Evolutionary conservation across 441 rosid species (phyloP), one percentile per base, ranked within the genome.

Genomic region (Populus trichocarpa): DNA sequence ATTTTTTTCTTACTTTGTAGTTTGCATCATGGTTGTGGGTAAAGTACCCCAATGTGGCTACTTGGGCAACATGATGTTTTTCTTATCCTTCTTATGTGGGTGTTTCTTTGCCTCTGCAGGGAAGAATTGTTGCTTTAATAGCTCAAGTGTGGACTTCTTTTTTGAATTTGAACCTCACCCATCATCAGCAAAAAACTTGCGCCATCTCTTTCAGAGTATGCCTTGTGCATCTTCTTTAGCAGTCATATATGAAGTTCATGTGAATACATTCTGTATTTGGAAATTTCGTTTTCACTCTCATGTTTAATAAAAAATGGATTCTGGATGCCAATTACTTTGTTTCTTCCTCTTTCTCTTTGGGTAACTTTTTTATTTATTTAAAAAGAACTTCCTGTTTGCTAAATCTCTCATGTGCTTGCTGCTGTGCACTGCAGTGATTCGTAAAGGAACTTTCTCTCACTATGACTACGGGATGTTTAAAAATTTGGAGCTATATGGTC

Each of bases 171-270:
- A 93, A 78, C 99, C 99, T 80, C 97, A 96, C 70, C 95, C 99
- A 30, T 89, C 98, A 59, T 96, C 99, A 36, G 82, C 87, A 2
- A 93, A 93, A 88, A 96, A 96, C 79, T 40, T 96, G 69, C 91
- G 90, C 73, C 99, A 96, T 88, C 95, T 93, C 83, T 96, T 92
- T 83, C 95, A 96, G 85, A 93, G 97, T 93, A 88, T 76, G 84
- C 67, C 81, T 74, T 74, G 35, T 65, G 20, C 28, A 40, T 28
- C 70, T 70, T 46, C 42, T 70, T 74, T 66, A 59, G 71, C 79
- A 50, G 69, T 53, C 73, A 61, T 65, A 25, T 18, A 35, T 50
- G 16, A 18, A 28, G 16, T 23, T 74, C 10, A 71, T 71, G 35
- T 38, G 8, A 35, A 18, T 8, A 71, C 42, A 65, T 66, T 77